Percentiles rank a stretch among this genome's conserved stretches.
Evolutionary conservation across 495 filamentous ascomycete genomes (phyloP).

Genomic region (Talaromyces proteolyticus): DNA sequence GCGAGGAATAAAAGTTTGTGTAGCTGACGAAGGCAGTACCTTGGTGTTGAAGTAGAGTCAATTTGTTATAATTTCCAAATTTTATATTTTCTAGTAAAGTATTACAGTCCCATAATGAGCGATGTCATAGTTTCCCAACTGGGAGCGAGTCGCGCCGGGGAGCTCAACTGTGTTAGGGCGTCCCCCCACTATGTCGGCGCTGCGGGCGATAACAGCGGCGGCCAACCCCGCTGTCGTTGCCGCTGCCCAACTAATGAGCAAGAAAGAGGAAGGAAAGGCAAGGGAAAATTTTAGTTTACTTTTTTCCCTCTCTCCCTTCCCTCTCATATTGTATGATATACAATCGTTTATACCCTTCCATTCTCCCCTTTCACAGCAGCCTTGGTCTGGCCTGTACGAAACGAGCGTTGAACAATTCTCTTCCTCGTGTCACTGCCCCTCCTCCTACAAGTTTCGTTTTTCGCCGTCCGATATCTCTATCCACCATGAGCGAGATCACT

Average conservation of each 20-base stretch:
- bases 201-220: neutral
- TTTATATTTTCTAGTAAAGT: too few relatives aligned
- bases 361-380: too few relatives aligned
- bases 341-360: neutral
- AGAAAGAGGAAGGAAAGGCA: too few relatives aligned
- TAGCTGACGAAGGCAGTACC: too few relatives aligned
- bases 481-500: conserved; percentile 50
- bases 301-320: conserved; percentile 8
- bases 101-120: too few relatives aligned
- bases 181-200: neutral
- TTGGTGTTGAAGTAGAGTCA: too few relatives aligned
- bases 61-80: too few relatives aligned
- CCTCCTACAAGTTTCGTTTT: neutral
- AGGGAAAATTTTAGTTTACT: conserved; percentile 4
- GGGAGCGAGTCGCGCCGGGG: neutral
- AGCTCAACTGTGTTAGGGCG: too few relatives aligned
- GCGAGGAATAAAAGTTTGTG: too few relatives aligned
- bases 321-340: neutral
- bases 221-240: conserved; percentile 5
- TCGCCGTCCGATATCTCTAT: conserved; percentile 5
- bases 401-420: too few relatives aligned
- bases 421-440: conserved; percentile 4
- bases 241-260: too few relatives aligned
- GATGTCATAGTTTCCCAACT: neutral
- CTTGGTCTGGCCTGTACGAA: too few relatives aligned